Percentiles rank a stretch among this genome's conserved stretches.
Conservation (phyloP, 1,139 yeast genomes). For the Nematodospora anomalae region DNA sequence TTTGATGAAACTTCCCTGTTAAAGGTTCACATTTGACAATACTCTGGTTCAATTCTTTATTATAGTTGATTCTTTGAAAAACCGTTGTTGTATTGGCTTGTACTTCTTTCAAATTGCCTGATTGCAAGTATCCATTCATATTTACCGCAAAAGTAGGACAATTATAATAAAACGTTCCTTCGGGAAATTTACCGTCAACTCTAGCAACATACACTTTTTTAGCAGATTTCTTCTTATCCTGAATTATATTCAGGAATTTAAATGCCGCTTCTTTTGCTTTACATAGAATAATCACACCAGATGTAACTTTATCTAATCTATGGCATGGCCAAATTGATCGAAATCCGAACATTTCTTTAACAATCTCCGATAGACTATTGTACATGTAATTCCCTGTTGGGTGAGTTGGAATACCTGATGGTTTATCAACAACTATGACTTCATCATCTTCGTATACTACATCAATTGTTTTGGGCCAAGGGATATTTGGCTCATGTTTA, state of each 20-base stretch:
- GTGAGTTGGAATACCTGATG: conserved; percentile 77
- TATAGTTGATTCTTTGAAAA: conserved; percentile 29
- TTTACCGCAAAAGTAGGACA: conserved; percentile 42
- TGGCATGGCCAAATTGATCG: conserved; percentile 57
- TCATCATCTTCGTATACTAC: conserved; percentile 49
- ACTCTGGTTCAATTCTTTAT: conserved; percentile 40
- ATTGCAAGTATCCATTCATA: conserved; percentile 36
- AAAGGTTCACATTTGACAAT: conserved; percentile 64
- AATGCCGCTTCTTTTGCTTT: conserved; percentile 47
- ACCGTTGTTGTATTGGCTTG: conserved; percentile 36
- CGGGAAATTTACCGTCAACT: conserved; percentile 60
- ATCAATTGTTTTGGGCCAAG: conserved; percentile 27
- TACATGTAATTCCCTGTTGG: conserved; percentile 67
- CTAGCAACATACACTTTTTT: conserved; percentile 59
- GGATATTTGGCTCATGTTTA: conserved; percentile 63
- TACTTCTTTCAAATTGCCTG: conserved; percentile 25
- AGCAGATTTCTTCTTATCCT: conserved; percentile 34
- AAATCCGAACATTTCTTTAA: conserved; percentile 40
- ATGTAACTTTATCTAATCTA: conserved; percentile 71
- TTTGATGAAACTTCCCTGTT: conserved; percentile 80
- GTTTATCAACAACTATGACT: conserved; percentile 65
- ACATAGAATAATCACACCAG: conserved; percentile 68
- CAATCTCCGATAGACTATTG: conserved; percentile 62
- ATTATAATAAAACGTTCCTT: conserved; percentile 20
- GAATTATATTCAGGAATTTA: conserved; percentile 43